A percentile compares a stretch with the other conserved stretches of the same genome.
phyloP scores from a whole-genome alignment of 2,329 filamentous ascomycete species.

The Penicillium sp. region DNA sequence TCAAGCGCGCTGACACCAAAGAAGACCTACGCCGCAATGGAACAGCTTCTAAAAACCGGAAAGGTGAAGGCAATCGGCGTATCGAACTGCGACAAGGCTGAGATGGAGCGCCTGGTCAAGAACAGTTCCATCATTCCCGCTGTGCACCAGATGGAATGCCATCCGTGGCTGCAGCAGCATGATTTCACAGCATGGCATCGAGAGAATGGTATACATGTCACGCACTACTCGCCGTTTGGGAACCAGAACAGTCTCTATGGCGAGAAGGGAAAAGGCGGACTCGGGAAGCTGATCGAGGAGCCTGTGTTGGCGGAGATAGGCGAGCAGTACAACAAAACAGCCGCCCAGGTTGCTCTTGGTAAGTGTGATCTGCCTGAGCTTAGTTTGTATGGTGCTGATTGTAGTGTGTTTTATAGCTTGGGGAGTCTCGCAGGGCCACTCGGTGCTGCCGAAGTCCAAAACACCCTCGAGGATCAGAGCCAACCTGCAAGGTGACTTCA shows the following conservation, averaged over 20 bases:
- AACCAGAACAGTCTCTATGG: constrained; percentile 54
- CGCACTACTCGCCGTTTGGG: constrained; percentile 56
- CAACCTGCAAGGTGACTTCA: constrained; percentile 55
- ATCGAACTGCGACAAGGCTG: constrained; percentile 52
- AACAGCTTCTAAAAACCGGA: constrained; percentile 40
- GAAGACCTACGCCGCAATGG: constrained; percentile 53
- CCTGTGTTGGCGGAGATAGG: constrained; percentile 51
- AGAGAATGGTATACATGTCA: constrained; percentile 52
- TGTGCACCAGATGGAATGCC: constrained; percentile 53
- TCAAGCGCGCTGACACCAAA: background rate
- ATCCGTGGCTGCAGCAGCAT: constrained; percentile 54
- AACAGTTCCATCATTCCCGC: constrained; percentile 48
- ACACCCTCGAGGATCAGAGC: constrained; percentile 42
- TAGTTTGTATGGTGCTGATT: background rate
- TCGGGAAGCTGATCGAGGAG: constrained; percentile 53
- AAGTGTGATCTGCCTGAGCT: constrained; percentile 10
- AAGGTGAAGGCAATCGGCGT: constrained; percentile 53
- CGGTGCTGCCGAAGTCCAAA: constrained; percentile 55
- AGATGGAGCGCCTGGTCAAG: constrained; percentile 49
- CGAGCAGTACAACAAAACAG: constrained; percentile 52
- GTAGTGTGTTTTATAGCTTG: constrained; percentile 41
- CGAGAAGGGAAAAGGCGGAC: constrained; percentile 41
- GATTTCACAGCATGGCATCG: constrained; percentile 51
- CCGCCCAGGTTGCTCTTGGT: constrained; percentile 53
- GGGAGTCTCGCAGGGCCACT: constrained; percentile 53